These are phyloP conservation scores for Fusarium sp. DNA, from an alignment of 2,329 filamentous ascomycete genomes.

Conservation along the genomic window DNA sequence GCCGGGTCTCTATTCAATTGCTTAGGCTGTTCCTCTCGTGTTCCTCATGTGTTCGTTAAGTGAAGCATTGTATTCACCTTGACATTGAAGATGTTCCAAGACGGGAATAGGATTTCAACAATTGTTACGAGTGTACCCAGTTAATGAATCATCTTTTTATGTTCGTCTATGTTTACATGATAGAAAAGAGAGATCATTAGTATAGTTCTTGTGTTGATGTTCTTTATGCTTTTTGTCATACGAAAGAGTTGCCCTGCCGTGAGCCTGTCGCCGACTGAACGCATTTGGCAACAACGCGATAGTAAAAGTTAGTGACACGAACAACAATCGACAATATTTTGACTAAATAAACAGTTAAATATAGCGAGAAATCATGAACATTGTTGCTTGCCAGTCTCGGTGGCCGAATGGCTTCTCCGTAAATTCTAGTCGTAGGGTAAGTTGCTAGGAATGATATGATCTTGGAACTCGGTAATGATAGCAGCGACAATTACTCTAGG, in stretches of 20 bases:
- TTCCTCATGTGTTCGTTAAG: not conserved
- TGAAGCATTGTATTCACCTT: not conserved
- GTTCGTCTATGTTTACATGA: accelerated
- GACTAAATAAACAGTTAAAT: not conserved
- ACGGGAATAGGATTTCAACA: not conserved
- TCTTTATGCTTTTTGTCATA: not conserved
- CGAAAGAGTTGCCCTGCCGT: not conserved
- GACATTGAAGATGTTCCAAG: not conserved
- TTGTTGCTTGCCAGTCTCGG: not conserved
- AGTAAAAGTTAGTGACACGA: not conserved
- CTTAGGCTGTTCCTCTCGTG: not conserved
- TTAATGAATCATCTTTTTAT: not conserved
- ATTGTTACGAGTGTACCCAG: not conserved
- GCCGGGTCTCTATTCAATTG: not conserved
- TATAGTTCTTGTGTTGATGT: not conserved
- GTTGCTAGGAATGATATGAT: too few relatives aligned
- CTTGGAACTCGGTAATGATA: slow-evolving; percentile 4
- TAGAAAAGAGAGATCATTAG: not conserved
- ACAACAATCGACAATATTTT: not conserved
- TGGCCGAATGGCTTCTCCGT: not conserved
- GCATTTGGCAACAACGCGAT: not conserved
- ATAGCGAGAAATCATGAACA: not conserved
- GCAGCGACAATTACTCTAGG: accelerated
- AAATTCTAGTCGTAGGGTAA: not conserved
- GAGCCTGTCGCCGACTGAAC: not conserved